Percentiles rank a stretch among this genome's conserved stretches.
These are phyloP conservation scores for Russula sp. DNA, from an alignment of 768 basidiomycete species.

Conservation along the genomic window DNA sequence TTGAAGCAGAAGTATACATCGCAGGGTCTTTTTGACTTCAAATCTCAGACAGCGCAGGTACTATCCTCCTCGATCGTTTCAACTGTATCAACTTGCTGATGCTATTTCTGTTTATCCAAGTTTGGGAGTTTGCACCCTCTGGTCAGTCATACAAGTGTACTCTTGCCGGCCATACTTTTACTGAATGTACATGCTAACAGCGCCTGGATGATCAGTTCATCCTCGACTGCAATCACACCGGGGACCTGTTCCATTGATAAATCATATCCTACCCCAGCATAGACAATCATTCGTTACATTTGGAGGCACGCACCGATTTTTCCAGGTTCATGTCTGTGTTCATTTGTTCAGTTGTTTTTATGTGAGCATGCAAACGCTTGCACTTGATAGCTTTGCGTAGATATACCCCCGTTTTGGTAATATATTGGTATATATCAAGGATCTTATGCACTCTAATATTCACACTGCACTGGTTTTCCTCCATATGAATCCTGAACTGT, in stretches of 20 bases:
- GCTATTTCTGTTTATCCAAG: not conserved
- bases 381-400: too few species aligned
- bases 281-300: not conserved
- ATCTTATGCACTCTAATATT: not conserved
- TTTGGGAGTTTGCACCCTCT: constrained; percentile 14
- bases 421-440: not conserved
- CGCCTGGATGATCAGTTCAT: constrained; percentile 10
- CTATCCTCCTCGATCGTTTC: not conserved
- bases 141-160: not conserved
- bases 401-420: too few species aligned
- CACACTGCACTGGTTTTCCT: not conserved
- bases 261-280: not conserved
- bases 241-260: not conserved
- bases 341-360: too few species aligned
- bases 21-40: constrained; percentile 4
- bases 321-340: too few species aligned
- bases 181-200: not conserved
- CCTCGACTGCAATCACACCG: not conserved
- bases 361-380: too few species aligned
- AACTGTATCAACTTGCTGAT: not conserved
- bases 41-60: constrained; percentile 16
- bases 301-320: not conserved
- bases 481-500: not conserved
- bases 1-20: not conserved
- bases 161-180: not conserved